A percentile compares a stretch with the other conserved stretches of the same genome.
phyloP scores from a whole-genome alignment of 2,329 filamentous ascomycete genomes.

The Trichocomaceae sp. region DNA sequence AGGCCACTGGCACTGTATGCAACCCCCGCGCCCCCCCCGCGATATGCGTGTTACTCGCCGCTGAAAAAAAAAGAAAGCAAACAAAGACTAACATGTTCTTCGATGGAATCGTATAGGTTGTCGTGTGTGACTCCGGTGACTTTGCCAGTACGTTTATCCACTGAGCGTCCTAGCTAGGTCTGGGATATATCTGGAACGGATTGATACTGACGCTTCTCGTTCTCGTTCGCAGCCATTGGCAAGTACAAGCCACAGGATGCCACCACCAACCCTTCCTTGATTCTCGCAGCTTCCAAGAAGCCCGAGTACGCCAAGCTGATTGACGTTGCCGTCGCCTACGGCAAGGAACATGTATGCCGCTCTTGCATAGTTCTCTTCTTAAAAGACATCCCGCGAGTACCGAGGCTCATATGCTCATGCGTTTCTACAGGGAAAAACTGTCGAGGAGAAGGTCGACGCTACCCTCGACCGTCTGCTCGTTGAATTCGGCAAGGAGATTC shows the following conservation, averaged over 20 bases:
- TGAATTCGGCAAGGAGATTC: conserved; percentile 96
- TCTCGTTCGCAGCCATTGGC: conserved; percentile 66
- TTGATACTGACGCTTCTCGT: not conserved
- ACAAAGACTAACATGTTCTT: conserved; percentile 12
- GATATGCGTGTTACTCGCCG: conserved; percentile 2
- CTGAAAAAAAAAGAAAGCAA: not conserved
- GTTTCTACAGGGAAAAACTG: conserved; percentile 46
- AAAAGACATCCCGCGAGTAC: not conserved
- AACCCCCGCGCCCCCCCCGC: conserved; percentile 11
- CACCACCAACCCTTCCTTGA: conserved; percentile 98
- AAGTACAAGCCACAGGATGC: conserved; percentile 99
- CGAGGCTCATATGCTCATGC: conserved; percentile 7
- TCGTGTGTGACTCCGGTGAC: conserved; percentile 95
- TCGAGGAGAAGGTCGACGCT: conserved; percentile 79
- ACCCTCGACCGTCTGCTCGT: conserved; percentile 92
- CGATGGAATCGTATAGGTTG: conserved; percentile 52
- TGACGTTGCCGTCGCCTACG: conserved; percentile 75
- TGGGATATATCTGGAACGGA: too few species aligned
- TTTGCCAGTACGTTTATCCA: conserved; percentile 62
- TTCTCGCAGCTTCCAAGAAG: conserved; percentile 98
- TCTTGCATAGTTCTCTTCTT: too few species aligned
- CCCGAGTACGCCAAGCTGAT: conserved; percentile 89
- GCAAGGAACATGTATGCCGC: conserved; percentile 64
- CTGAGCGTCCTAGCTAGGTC: too few species aligned
- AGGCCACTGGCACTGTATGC: conserved; percentile 92